A percentile compares a stretch with the other conserved stretches of the same genome.
Evolutionary conservation across 495 filamentous ascomycete species (phyloP).

Genomic region (Neurospora cerealis): DNA sequence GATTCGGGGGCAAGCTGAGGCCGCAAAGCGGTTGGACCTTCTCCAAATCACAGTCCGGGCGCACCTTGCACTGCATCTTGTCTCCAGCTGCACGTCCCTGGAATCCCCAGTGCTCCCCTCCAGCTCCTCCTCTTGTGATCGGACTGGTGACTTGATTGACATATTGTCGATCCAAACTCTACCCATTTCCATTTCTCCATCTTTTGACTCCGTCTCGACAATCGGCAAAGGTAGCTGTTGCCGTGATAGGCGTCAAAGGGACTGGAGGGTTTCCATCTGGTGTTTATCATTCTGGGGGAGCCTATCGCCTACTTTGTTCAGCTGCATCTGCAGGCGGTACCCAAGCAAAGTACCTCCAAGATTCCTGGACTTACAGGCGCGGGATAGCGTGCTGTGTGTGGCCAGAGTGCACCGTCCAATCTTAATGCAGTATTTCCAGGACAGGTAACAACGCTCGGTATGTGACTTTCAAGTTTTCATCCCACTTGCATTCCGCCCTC

Average conservation of each 20-base stretch:
- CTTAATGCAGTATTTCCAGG: not conserved
- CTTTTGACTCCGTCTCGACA: not conserved
- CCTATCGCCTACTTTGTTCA: not conserved
- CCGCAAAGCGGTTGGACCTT: not conserved
- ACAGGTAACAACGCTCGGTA: not conserved
- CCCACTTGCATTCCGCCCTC: not conserved
- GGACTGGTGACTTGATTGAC: not conserved
- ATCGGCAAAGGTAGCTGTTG: not conserved
- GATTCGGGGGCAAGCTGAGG: not conserved
- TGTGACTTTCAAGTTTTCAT: not conserved
- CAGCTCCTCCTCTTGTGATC: not conserved
- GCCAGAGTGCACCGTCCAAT: not conserved
- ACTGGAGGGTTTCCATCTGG: not conserved
- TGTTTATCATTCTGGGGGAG: not conserved
- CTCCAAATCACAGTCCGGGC: not conserved
- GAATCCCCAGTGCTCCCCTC: not conserved
- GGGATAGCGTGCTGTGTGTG: not conserved
- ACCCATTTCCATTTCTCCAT: not conserved
- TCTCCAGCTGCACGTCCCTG: not conserved
- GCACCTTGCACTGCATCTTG: not conserved
- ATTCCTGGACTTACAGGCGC: not conserved
- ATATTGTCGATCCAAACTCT: not conserved
- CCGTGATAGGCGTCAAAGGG: not conserved
- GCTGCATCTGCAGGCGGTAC: not conserved
- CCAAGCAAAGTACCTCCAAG: not conserved